phyloP scores from a whole-genome alignment of 2,329 filamentous ascomycete genomes.

The Neonectria magnoliae region DNA sequence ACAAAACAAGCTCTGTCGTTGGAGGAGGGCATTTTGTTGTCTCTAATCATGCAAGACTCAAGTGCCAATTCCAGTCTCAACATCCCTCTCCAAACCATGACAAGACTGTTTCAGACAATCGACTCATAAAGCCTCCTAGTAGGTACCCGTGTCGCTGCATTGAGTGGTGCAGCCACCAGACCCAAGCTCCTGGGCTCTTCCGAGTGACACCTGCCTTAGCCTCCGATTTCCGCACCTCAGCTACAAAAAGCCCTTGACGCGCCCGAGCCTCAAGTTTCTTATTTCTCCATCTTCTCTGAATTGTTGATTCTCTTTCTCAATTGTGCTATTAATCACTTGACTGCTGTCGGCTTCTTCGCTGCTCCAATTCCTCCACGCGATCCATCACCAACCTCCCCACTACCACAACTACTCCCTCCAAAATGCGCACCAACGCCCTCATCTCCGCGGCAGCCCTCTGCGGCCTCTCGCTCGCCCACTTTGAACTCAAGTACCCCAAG shows the following conservation, averaged over 20 bases:
- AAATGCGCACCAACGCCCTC: conserved; percentile 49
- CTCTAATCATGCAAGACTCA: not conserved
- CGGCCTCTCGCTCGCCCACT: conserved; percentile 61
- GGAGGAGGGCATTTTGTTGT: no score
- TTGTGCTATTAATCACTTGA: not conserved
- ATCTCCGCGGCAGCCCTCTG: conserved; percentile 52
- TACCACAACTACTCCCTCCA: conserved; percentile 27
- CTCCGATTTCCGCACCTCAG: conserved; percentile 6
- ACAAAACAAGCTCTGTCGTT: no score
- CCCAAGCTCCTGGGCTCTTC: conserved; percentile 9
- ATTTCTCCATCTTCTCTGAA: not conserved
- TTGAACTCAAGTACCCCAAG: conserved; percentile 59
- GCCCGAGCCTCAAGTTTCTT: not conserved
- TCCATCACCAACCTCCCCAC: conserved; percentile 1
- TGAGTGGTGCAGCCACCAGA: not conserved
- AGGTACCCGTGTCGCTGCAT: conserved; percentile 9
- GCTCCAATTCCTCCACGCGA: not conserved
- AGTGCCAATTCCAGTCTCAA: not conserved
- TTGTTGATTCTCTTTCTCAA: not conserved
- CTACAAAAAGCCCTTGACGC: conserved; percentile 25
- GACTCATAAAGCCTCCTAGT: conserved; percentile 8
- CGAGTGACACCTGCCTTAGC: conserved; percentile 13
- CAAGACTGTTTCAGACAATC: conserved; percentile 11
- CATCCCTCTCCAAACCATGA: not conserved
- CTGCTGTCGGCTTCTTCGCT: not conserved